Percentiles rank a stretch among this genome's conserved stretches.
Conservation (phyloP, 371 early-diverging fungal genomes). For the Sporodiniella umbellata region DNA sequence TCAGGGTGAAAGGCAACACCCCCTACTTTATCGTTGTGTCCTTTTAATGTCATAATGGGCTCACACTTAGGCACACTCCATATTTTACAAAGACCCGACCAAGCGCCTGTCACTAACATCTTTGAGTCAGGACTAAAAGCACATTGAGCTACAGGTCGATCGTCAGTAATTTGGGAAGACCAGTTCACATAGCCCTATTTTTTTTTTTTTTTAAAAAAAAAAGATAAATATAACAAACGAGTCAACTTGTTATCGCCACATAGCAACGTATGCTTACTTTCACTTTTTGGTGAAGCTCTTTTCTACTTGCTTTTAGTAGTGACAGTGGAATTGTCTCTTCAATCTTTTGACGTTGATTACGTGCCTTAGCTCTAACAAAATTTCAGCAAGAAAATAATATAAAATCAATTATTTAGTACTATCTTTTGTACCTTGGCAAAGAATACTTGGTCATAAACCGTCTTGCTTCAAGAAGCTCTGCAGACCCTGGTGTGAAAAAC, state of each 20-base stretch:
- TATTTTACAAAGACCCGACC: conserved; percentile 82
- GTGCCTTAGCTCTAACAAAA: conserved; percentile 62
- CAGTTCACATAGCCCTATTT: conserved; percentile 57
- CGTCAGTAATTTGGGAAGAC: conserved; percentile 88
- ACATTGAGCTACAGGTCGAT: conserved; percentile 81
- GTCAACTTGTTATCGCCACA: no score
- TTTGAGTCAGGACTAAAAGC: conserved; percentile 81
- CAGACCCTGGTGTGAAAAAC: conserved; percentile 83
- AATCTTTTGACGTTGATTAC: conserved; percentile 65
- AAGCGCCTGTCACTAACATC: conserved; percentile 79
- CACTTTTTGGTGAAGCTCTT: conserved; percentile 72
- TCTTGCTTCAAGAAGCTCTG: conserved; percentile 68
- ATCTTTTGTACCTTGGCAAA: conserved; percentile 59
- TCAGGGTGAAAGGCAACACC: conserved; percentile 90
- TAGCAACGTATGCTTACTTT: no score
- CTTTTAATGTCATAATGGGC: conserved; percentile 54
- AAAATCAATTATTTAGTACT: no score
- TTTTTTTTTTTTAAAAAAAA: background rate
- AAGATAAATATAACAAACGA: no score
- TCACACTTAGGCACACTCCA: conserved; percentile 83
- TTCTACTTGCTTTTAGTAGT: conserved; percentile 68
- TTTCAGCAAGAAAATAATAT: no score
- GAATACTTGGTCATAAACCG: conserved; percentile 76
- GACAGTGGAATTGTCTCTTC: conserved; percentile 72
- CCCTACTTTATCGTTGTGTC: conserved; percentile 87